Evolutionary conservation across 495 filamentous ascomycete genomes (phyloP).

Genomic region (Trichoderma virens): DNA sequence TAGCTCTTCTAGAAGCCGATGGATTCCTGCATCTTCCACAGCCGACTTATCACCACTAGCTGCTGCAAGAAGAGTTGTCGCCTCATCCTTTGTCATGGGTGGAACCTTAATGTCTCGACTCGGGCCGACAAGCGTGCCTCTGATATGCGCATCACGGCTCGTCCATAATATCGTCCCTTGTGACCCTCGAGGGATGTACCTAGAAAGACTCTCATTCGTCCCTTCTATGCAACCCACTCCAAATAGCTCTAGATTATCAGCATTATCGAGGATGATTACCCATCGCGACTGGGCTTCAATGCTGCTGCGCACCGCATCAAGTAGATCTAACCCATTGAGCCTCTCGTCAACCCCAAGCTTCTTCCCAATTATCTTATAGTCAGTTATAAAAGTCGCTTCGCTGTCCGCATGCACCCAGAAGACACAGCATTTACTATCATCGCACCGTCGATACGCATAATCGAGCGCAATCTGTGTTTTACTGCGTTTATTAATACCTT

Average conservation of each 20-base stretch:
- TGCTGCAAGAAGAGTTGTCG: slow-evolving; percentile 12
- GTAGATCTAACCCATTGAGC: not conserved
- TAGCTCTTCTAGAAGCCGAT: slow-evolving; percentile 18
- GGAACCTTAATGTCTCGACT: slow-evolving; percentile 13
- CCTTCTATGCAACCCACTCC: not conserved
- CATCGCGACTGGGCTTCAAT: slow-evolving; percentile 7
- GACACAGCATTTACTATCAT: slow-evolving; percentile 1
- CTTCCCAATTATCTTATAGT: slow-evolving; percentile 6
- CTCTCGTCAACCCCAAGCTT: not conserved
- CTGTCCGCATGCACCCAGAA: slow-evolving; percentile 7
- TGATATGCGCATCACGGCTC: slow-evolving; percentile 21
- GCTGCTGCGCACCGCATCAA: not conserved
- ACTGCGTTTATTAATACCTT: slow-evolving; percentile 8
- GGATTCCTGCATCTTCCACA: slow-evolving; percentile 8
- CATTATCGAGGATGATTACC: slow-evolving; percentile 7
- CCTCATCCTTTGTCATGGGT: slow-evolving; percentile 16
- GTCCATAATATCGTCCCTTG: slow-evolving; percentile 25
- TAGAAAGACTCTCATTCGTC: not conserved
- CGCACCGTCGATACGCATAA: slow-evolving; percentile 17
- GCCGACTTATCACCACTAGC: slow-evolving; percentile 10
- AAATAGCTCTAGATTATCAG: slow-evolving; percentile 5
- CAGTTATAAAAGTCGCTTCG: not conserved
- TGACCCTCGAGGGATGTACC: slow-evolving; percentile 14
- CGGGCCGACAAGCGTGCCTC: slow-evolving; percentile 10
- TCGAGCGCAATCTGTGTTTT: slow-evolving; percentile 22